phyloP scores from a whole-genome alignment of 1,284 basidiomycete species.

The Athelia sp. region DNA sequence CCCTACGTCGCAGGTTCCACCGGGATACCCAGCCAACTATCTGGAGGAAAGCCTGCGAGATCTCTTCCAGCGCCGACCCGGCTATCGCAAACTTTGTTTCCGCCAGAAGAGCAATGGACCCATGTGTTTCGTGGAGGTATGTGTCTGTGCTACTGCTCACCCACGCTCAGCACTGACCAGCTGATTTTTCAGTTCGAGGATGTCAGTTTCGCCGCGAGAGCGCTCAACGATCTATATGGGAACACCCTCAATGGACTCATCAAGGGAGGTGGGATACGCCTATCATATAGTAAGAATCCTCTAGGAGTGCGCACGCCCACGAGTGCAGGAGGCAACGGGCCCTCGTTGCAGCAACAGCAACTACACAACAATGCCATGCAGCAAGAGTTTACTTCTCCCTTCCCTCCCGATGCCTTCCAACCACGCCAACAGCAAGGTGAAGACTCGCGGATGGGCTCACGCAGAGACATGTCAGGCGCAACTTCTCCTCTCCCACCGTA shows the following conservation, averaged over 20 bases:
- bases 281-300: slow-evolving; percentile 96
- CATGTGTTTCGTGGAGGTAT: slow-evolving; percentile 95
- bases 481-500: slow-evolving; percentile 38
- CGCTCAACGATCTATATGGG: slow-evolving; percentile 89
- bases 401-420: slow-evolving; percentile 33
- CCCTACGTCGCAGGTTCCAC: slow-evolving; percentile 66
- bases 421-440: neutral
- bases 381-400: slow-evolving; percentile 20
- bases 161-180: slow-evolving; percentile 7
- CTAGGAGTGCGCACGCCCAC: slow-evolving; percentile 80
- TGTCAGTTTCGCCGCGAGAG: slow-evolving; percentile 78
- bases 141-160: slow-evolving; percentile 14
- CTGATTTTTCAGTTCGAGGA: slow-evolving; percentile 76
- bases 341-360: slow-evolving; percentile 50
- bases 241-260: slow-evolving; percentile 85
- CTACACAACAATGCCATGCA: slow-evolving; percentile 26
- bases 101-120: slow-evolving; percentile 94
- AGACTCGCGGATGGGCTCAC: neutral
- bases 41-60: slow-evolving; percentile 83
- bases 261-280: slow-evolving; percentile 90
- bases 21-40: slow-evolving; percentile 67
- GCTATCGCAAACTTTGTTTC: slow-evolving; percentile 91
- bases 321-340: slow-evolving; percentile 41
- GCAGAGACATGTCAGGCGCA: slow-evolving; percentile 30
- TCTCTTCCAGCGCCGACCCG: slow-evolving; percentile 74